Base-by-base conservation (phyloP, 768 basidiomycete species). In the Lentinula sp. region DNA sequence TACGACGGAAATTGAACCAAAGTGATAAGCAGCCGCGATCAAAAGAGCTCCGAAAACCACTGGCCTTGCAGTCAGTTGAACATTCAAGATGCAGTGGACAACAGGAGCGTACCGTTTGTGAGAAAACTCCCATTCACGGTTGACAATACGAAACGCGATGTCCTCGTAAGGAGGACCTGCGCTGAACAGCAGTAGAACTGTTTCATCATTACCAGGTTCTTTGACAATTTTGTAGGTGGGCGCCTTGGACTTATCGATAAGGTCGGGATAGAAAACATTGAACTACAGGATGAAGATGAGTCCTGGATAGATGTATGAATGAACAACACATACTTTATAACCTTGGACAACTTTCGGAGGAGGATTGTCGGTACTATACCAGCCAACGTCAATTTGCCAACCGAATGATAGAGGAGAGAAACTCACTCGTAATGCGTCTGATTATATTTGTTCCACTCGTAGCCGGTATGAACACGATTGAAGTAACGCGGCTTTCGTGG, bases 391-490 rank as follows among this genome's bases (percentile, higher is more conserved):
- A 39, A 16, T 39, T 16, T 43, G 3, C n/a, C 62, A 39, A 43
- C 49, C 39, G 55, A 55, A 5, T 62, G 43, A 53, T 49, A 11
- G 18, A 10, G 61, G 49, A 21, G 13, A 63, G 15, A 51, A 21
- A 82, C 91, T 65, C 77, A 96, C 93, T 98, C 97, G 73, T 98
- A 99, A 76, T 98, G 97, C 3, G 97, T 98, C 73, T 98, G 96
- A 73, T 98, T 98, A 74, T 98, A 99, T 78, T 98, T 98, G 80
- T 96, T 98, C 97, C 97, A 99, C 72, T 99, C 97, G 70, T 96
- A 99, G 31, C 97, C 97, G 34, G 97, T 99, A 69, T 98, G 95
- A 28, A 98, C 97, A 61, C 97, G 88, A 70, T 99, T 99, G 78
- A 98, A 98, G 78, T 98, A 99, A 64, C 95, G 82, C 49, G 97